Percentiles rank a stretch among this genome's conserved stretches.
These are phyloP conservation scores for Trichoderma erinaceum DNA, from an alignment of 495 filamentous ascomycete genomes.

Conservation along the genomic window DNA sequence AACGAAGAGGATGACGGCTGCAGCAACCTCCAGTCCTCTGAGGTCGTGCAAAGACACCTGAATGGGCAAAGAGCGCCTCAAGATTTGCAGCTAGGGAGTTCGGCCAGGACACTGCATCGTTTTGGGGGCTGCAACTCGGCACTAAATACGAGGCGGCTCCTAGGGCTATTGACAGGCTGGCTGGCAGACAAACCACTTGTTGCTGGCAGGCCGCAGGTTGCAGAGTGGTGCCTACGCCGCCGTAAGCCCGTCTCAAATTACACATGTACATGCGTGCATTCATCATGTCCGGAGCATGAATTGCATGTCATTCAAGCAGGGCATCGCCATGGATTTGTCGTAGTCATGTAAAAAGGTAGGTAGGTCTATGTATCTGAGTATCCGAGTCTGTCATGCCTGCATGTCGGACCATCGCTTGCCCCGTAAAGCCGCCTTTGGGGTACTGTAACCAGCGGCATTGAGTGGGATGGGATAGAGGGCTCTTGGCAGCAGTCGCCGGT, in stretches of 20 bases:
- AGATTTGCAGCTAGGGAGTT: background rate
- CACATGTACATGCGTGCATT: background rate
- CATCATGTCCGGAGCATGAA: background rate
- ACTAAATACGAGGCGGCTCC: no score
- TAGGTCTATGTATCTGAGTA: no score
- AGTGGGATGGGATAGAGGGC: background rate
- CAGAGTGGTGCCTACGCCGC: no score
- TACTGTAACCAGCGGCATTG: conserved; percentile 2
- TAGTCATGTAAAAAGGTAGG: no score
- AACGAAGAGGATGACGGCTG: background rate
- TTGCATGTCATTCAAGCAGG: background rate
- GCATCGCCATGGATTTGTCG: no score
- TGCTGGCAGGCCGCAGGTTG: no score
- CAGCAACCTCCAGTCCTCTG: background rate
- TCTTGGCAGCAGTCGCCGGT: background rate
- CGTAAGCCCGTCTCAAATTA: no score
- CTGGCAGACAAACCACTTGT: no score
- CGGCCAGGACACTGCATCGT: background rate
- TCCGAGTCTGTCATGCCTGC: background rate
- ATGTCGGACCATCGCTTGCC: background rate
- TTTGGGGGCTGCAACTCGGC: background rate
- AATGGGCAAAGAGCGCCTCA: background rate
- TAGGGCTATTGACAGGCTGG: no score
- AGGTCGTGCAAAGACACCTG: background rate
- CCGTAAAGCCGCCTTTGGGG: background rate